These are phyloP conservation scores for Colletotrichum gigasporum DNA, from an alignment of 2,329 filamentous ascomycete species.

Conservation along the genomic window DNA sequence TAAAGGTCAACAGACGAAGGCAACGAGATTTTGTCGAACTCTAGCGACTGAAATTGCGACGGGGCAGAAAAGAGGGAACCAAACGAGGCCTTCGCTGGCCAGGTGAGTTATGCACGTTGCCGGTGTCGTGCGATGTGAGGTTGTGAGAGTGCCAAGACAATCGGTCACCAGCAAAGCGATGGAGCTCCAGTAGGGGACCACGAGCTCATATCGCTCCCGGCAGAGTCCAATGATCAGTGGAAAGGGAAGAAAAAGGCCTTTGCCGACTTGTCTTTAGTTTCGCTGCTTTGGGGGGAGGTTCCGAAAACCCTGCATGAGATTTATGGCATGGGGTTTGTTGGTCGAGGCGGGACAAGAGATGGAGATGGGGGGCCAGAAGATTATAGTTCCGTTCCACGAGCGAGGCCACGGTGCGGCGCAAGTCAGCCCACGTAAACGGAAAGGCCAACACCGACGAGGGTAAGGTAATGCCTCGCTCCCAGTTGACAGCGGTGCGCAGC, in stretches of 20 bases:
- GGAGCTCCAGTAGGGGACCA: neutral
- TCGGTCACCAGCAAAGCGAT: neutral
- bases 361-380: no score
- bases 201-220: conserved; percentile 6
- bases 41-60: neutral
- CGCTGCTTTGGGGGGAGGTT: neutral
- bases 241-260: conserved; percentile 5
- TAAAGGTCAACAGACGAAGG: neutral
- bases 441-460: no score
- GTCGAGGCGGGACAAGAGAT: no score
- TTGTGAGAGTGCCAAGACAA: neutral
- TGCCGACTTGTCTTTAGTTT: neutral
- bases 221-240: neutral
- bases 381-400: no score
- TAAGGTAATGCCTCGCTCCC: neutral
- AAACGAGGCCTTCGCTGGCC: neutral
- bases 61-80: neutral
- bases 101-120: neutral
- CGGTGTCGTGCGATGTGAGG: neutral
- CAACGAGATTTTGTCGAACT: neutral
- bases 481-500: neutral
- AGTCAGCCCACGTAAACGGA: no score
- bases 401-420: no score
- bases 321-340: neutral
- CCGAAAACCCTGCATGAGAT: conserved; percentile 1